Percentiles rank a stretch among this genome's conserved stretches.
Evolutionary conservation across 1,284 basidiomycete genomes (phyloP).

Genomic region (Sporisorium graminicola): DNA sequence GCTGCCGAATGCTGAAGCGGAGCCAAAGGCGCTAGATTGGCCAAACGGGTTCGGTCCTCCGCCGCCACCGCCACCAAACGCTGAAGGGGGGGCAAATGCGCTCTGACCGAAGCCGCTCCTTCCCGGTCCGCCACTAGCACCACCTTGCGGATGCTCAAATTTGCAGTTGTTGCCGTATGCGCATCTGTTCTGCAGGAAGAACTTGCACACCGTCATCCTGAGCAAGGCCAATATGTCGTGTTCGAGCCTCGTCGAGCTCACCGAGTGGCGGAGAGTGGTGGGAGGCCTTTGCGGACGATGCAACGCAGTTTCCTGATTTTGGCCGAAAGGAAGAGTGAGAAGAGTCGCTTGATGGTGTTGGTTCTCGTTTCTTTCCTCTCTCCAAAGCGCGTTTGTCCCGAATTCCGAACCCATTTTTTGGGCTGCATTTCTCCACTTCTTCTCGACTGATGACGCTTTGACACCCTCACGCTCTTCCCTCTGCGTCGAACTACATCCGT

Average conservation of each 20-base stretch:
- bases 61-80: constrained; percentile 25
- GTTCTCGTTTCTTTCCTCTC: background rate
- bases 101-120: constrained; percentile 42
- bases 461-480: background rate
- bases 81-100: constrained; percentile 41
- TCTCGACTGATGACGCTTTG: background rate
- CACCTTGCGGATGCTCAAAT: constrained; percentile 49
- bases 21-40: constrained; percentile 38
- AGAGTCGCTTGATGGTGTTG: background rate
- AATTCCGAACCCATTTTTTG: constrained; percentile 2
- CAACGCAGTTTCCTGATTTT: background rate
- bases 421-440: background rate
- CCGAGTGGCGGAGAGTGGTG: background rate
- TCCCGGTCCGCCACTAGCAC: constrained; percentile 12
- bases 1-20: constrained; percentile 37
- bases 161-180: constrained; percentile 59
- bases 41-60: constrained; percentile 31
- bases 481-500: no score
- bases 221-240: background rate
- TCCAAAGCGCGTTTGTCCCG: background rate
- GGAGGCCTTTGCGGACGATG: background rate
- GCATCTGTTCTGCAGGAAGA: constrained; percentile 52
- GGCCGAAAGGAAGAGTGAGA: background rate
- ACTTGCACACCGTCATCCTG: constrained; percentile 54
- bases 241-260: background rate